Base-by-base conservation (phyloP, 106 monocot genomes). In the Xerophyta viscosa region DNA sequence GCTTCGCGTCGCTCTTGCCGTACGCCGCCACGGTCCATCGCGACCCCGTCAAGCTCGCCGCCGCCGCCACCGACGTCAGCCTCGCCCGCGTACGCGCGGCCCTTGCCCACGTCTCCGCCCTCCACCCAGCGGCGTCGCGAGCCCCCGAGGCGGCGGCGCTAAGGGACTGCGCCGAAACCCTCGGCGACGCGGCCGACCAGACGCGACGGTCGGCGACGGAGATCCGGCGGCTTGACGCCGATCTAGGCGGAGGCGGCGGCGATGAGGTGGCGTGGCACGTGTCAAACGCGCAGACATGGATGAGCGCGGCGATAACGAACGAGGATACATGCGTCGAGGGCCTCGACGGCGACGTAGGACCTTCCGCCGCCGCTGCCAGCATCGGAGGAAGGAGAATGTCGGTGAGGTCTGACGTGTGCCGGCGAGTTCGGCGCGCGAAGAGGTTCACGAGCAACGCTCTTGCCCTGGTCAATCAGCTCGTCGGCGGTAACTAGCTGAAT, bases 201-300 rank as follows among this genome's bases (percentile, higher is more conserved):
- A 52, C 66, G 3, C 11, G 46, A 68, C 15, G 51, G 29, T 68
- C 87, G 24, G 43, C 25, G 19, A 36, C 50, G 24, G 72, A 69
- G 49, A 25, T 63, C 9, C 21, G 26, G 37, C 27, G 44, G 24
- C 52, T 60, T 2, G 37, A 33, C 4, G 28, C n/a, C 39, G 10
- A n/a, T n/a, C n/a, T n/a, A n/a, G n/a, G 6, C 39, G 15, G 39
- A 39, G 33, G 5, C 33, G 39, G 8, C 13, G 47, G 25, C 12
- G 30, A 41, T 44, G 47, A 67, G 58, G 48, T 71, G 12, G 78
- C 65, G 31, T 81, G 71, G 90, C 24, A 56, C 46, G 71, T 81
- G 21, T 70, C 67, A 29, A 91, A 91, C 53, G 90, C 77, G 26
- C 73, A 84, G 84, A 91, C 90, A 51, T 91, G 90, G 90, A 63